Evolutionary conservation across 768 basidiomycete genomes (phyloP).

Genomic region (Russula dissimulans): DNA sequence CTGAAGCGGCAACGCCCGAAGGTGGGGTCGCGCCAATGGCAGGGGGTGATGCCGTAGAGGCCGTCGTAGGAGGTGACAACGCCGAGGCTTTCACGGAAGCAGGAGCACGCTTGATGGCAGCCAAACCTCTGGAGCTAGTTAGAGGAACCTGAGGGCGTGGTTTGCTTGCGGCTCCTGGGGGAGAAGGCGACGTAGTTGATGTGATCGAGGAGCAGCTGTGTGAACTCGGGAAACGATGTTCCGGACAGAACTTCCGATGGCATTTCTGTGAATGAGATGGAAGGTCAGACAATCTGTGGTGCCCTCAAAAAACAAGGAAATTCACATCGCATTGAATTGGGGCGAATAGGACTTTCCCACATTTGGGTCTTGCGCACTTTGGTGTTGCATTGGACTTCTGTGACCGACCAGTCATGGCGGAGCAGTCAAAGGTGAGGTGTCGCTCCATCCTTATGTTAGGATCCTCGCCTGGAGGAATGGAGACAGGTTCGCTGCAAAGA

Average conservation of each 20-base stretch:
- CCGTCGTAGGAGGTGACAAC: constrained; percentile 26
- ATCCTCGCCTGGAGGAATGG: constrained; percentile 68
- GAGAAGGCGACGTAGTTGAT: constrained; percentile 11
- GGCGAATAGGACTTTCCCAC: constrained; percentile 64
- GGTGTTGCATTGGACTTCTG: constrained; percentile 41
- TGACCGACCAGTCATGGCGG: constrained; percentile 56
- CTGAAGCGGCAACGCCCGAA: constrained; percentile 9
- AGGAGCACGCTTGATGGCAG: constrained; percentile 14
- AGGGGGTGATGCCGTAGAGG: constrained; percentile 23
- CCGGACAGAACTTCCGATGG: constrained; percentile 59
- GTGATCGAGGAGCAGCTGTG: constrained; percentile 43
- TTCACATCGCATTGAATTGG: constrained; percentile 70
- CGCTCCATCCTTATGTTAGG: constrained; percentile 75
- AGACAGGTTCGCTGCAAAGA: constrained; percentile 65
- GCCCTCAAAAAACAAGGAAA: constrained; percentile 7
- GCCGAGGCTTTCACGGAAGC: constrained; percentile 1
- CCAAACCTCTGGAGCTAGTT: constrained; percentile 28
- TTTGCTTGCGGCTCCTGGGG: constrained; percentile 12
- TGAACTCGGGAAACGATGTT: constrained; percentile 70
- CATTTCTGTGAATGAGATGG: constrained; percentile 44
- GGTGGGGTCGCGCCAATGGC: constrained; percentile 19
- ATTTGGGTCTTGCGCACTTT: constrained; percentile 49
- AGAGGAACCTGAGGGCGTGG: constrained; percentile 18
- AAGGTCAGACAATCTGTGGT: not conserved
- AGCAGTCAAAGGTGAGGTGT: constrained; percentile 60